These are phyloP conservation scores for Trichoderma erinaceum DNA, from an alignment of 495 filamentous ascomycete genomes.

Conservation along the genomic window DNA sequence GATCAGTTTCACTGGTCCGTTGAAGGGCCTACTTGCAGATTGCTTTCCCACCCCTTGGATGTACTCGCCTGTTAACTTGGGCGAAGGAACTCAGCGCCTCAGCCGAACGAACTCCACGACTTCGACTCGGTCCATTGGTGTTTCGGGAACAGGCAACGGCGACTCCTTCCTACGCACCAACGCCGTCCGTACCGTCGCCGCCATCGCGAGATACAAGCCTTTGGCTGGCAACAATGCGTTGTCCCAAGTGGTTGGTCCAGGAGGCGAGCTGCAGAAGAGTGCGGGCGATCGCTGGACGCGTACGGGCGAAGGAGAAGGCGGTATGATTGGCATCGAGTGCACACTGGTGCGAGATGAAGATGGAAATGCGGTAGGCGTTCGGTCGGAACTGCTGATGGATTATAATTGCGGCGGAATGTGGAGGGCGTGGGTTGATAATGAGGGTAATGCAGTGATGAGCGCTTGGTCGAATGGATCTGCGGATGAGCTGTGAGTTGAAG, in stretches of 20 bases:
- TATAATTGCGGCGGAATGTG: conserved; percentile 93
- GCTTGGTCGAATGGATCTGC: conserved; percentile 42
- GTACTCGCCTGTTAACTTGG: conserved; percentile 29
- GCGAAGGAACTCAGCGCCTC: conserved; percentile 12
- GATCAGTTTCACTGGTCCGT: conserved; percentile 33
- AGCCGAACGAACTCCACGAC: conserved; percentile 21
- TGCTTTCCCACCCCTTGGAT: conserved; percentile 43
- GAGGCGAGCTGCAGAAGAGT: conserved; percentile 68
- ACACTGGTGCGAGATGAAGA: conserved; percentile 37
- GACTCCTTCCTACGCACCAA: conserved; percentile 75
- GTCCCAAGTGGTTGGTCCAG: conserved; percentile 57
- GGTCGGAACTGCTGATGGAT: conserved; percentile 55
- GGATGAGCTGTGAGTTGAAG: conserved; percentile 4
- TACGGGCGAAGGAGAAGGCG: conserved; percentile 76
- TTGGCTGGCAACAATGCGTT: conserved; percentile 46
- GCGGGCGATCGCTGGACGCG: conserved; percentile 67
- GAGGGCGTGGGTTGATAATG: conserved; percentile 65
- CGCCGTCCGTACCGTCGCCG: conserved; percentile 65
- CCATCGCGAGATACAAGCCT: conserved; percentile 59
- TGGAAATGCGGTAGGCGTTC: conserved; percentile 36
- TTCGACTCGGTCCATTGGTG: conserved; percentile 52
- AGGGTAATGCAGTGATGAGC: conserved; percentile 55
- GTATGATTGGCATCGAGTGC: conserved; percentile 80
- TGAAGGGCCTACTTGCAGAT: conserved; percentile 43
- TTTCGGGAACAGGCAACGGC: conserved; percentile 85